Conservation (phyloP, 2,329 filamentous ascomycete genomes). For the Colletotrichum sp. region DNA sequence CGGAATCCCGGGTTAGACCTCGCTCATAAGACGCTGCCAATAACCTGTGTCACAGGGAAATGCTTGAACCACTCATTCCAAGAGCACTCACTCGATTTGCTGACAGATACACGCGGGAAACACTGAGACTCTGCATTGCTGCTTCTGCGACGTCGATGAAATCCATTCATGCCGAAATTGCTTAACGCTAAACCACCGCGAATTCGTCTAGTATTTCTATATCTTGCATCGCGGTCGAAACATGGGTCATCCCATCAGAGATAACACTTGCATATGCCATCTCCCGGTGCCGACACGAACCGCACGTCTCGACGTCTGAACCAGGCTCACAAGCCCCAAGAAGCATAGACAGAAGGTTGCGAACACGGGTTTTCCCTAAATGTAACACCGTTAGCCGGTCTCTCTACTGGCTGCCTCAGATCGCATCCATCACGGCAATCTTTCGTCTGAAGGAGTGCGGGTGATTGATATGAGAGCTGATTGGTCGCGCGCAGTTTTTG, state of each 20-base stretch:
- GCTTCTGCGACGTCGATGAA: not conserved
- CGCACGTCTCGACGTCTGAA: not conserved
- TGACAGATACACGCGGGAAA: not conserved
- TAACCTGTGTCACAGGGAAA: not conserved
- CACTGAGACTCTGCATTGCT: not conserved
- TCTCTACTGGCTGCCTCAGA: not conserved
- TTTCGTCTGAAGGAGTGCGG: not conserved
- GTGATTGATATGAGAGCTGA: not conserved
- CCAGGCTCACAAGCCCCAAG: not conserved
- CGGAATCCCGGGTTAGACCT: not conserved
- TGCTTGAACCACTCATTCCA: not conserved
- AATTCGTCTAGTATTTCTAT: not conserved
- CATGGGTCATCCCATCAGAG: not conserved
- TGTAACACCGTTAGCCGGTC: not conserved
- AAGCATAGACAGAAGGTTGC: not conserved
- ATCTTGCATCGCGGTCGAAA: not conserved
- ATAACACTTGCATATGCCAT: not conserved
- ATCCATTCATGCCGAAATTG: not conserved
- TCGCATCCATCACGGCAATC: not conserved
- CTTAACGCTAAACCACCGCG: not conserved
- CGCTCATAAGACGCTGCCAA: not conserved
- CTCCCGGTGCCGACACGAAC: not conserved
- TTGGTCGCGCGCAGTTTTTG: not conserved
- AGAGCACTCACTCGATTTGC: not conserved
- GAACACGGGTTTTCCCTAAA: not conserved